Base-by-base conservation (phyloP, 176 grass and related monocot genomes). In the Musa troglodytarum region DNA sequence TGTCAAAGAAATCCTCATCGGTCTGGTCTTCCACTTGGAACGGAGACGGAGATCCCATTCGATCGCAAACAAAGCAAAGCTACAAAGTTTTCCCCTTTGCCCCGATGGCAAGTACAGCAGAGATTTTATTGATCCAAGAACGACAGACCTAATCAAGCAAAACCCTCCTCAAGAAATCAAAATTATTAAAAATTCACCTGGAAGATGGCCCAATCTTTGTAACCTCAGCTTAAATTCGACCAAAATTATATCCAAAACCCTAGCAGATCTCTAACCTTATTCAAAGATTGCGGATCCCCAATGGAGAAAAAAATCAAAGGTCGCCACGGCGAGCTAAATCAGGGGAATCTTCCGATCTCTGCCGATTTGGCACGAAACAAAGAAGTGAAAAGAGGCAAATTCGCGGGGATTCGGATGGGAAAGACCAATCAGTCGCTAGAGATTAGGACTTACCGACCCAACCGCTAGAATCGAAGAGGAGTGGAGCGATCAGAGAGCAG, bases 1-100 rank as follows among this genome's bases (percentile, higher is more conserved):
- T 97, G 84, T 97, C 79, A 77, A 99, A 99, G 85, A 99, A 99
- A 86, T 99, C 90, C 69, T 82, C 90, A 73, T 94, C 88, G 4
- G 90, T 89, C 59, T 91, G 90, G 78, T 99, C 95, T 17, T 94
- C 94, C 29, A 69, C 49, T 34, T 51, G 50, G 75, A 80, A 82
- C 59, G 80, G 65, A 24, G 85, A 23, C 11, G 83, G 19, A 51
- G 81, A 79, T 64, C 76, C 82, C 86, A 79, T 74, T 14, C 19
- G 73, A 72, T 53, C 56, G 10, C 19, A 1, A 25, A 19, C 54
- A 72, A 62, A 28, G 12, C 12, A 10, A 50, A 80, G 9, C 43
- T 52, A 49, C 68, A 22, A 15, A 52, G 58, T 7, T 16, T 49
- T 12, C 28, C 29, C 43, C 74, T 19, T 14, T 19, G 34, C 17